Conservation (phyloP, 768 basidiomycete genomes). For the Sistotremastrum niveocremeum region DNA sequence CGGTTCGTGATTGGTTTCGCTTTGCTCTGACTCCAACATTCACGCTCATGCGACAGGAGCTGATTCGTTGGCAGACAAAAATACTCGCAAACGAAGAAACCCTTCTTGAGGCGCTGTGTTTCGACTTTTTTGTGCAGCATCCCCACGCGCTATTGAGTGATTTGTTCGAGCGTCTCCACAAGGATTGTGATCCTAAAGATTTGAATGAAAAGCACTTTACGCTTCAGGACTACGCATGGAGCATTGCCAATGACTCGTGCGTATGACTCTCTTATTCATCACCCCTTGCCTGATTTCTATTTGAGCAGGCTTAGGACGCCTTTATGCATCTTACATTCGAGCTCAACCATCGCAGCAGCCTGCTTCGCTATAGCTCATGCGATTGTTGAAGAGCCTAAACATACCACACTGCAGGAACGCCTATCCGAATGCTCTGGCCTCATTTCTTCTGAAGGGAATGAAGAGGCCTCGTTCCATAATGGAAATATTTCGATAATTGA, state of each 20-base stretch:
- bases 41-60: slow-evolving; percentile 36
- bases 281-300: slow-evolving; percentile 3
- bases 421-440: slow-evolving; percentile 27
- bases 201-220: not conserved
- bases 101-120: slow-evolving; percentile 71
- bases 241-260: slow-evolving; percentile 79
- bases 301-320: slow-evolving; percentile 60
- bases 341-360: slow-evolving; percentile 61
- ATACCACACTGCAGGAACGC: slow-evolving; percentile 59
- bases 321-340: slow-evolving; percentile 54
- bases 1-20: not conserved
- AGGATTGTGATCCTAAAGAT: slow-evolving; percentile 32
- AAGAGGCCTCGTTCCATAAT: too few relatives aligned
- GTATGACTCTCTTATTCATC: slow-evolving; percentile 12
- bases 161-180: slow-evolving; percentile 45
- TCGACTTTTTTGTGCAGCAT: slow-evolving; percentile 68
- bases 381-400: slow-evolving; percentile 57
- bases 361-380: slow-evolving; percentile 69
- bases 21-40: not conserved
- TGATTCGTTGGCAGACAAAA: slow-evolving; percentile 52
- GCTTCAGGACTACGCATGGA: slow-evolving; percentile 58
- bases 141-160: slow-evolving; percentile 68
- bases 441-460: too few relatives aligned
- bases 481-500: too few relatives aligned
- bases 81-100: slow-evolving; percentile 70